phyloP scores from a whole-genome alignment of 2,329 filamentous ascomycete genomes.

The Penicillium sp. region DNA sequence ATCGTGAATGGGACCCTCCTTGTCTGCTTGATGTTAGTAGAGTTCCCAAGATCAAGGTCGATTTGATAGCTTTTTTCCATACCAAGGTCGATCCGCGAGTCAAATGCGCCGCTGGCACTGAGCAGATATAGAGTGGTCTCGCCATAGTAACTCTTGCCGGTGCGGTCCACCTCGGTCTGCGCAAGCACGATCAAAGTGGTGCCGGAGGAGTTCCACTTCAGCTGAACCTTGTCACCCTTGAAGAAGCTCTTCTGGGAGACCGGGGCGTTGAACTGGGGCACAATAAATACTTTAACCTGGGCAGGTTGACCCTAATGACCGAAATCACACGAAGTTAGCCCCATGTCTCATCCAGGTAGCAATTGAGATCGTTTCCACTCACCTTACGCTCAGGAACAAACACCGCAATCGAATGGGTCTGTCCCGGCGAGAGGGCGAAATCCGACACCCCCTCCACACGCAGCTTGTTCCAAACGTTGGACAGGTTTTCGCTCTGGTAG shows the following conservation, averaged over 20 bases:
- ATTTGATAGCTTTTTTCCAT: constrained; percentile 35
- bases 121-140: constrained; percentile 97
- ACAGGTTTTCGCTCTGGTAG: constrained; percentile 84
- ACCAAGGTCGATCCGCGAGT: constrained; percentile 82
- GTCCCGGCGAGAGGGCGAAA: constrained; percentile 87
- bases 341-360: background rate
- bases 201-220: constrained; percentile 95
- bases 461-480: constrained; percentile 92
- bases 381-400: constrained; percentile 97
- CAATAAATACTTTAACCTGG: constrained; percentile 89
- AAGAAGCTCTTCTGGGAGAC: constrained; percentile 98
- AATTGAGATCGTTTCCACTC: constrained; percentile 28
- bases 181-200: constrained; percentile 92
- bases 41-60: background rate
- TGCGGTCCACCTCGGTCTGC: constrained; percentile 97
- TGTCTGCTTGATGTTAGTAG: constrained; percentile 61
- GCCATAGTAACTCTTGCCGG: constrained; percentile 98
- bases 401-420: constrained; percentile 89
- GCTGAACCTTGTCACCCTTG: constrained; percentile 97
- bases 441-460: constrained; percentile 86
- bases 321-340: background rate
- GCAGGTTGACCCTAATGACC: constrained; percentile 83
- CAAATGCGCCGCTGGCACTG: constrained; percentile 87
- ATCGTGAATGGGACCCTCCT: constrained; percentile 97
- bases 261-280: constrained; percentile 79